Conservation (phyloP, 2,329 filamentous ascomycete genomes). For the Malbranchea zuffiana region DNA sequence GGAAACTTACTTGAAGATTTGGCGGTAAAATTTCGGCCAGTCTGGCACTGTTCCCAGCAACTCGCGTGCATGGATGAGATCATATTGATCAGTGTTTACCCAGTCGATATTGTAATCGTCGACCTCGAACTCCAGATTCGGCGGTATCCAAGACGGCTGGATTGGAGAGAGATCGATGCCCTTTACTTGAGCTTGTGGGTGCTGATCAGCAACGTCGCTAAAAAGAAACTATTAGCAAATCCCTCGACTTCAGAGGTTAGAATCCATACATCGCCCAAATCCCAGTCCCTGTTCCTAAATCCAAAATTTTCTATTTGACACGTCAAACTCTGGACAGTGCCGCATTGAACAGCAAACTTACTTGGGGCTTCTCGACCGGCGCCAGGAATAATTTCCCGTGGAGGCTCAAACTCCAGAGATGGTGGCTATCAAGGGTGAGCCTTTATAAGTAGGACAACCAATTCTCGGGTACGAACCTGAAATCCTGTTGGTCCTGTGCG, state of each 20-base stretch:
- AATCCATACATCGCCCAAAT: slow-evolving; percentile 8
- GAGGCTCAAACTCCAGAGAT: slow-evolving; percentile 20
- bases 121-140: slow-evolving; percentile 39
- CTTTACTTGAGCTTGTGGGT: slow-evolving; percentile 33
- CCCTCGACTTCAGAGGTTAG: too few relatives aligned
- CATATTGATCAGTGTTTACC: slow-evolving; percentile 36
- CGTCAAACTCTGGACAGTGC: background rate
- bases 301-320: slow-evolving; percentile 5
- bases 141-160: slow-evolving; percentile 37
- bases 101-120: slow-evolving; percentile 43
- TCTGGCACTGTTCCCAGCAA: slow-evolving; percentile 38
- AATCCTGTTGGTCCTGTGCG: slow-evolving; percentile 16
- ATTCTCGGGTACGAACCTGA: too few relatives aligned
- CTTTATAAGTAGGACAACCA: too few relatives aligned
- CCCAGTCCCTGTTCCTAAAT: slow-evolving; percentile 8
- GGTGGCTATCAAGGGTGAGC: slow-evolving; percentile 14
- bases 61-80: slow-evolving; percentile 40
- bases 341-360: background rate
- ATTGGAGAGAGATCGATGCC: slow-evolving; percentile 42
- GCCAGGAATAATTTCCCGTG: slow-evolving; percentile 20
- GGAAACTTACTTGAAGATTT: slow-evolving; percentile 23
- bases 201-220: slow-evolving; percentile 24
- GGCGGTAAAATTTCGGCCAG: slow-evolving; percentile 34
- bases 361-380: slow-evolving; percentile 17
- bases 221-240: too few relatives aligned